phyloP scores from a whole-genome alignment of 1,139 yeast genomes.

The Lodderomyces orthopsilosis region DNA sequence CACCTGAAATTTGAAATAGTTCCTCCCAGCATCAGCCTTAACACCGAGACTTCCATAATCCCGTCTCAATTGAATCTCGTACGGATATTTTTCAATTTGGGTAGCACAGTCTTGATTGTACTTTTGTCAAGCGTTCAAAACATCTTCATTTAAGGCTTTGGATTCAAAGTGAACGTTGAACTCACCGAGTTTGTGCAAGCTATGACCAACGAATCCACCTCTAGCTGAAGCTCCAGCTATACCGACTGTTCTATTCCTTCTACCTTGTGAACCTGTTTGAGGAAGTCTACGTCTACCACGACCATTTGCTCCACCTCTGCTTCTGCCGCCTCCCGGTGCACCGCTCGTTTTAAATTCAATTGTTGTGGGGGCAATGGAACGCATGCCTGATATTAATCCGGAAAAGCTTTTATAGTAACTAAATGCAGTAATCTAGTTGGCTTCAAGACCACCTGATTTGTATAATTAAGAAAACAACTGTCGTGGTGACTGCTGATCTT shows the following conservation, averaged over 20 bases:
- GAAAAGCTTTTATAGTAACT: no score
- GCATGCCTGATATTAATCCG: no score
- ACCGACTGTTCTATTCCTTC: neutral
- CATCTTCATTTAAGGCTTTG: neutral
- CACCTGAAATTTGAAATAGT: constrained; percentile 13
- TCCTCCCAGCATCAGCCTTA: constrained; percentile 10
- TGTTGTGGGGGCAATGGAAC: neutral
- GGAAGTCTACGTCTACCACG: neutral
- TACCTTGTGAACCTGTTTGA: neutral
- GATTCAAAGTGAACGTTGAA: neutral
- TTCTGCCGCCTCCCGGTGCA: neutral
- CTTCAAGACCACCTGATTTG: no score
- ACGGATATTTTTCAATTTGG: constrained; percentile 7
- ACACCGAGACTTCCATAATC: constrained; percentile 12
- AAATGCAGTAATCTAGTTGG: no score
- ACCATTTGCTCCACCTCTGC: neutral
- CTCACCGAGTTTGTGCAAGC: neutral
- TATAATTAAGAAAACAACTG: no score
- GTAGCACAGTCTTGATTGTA: constrained; percentile 7
- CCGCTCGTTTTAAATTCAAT: neutral
- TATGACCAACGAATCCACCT: neutral
- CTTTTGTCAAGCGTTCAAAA: constrained; percentile 2
- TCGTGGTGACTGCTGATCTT: no score
- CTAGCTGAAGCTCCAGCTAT: constrained; percentile 1
- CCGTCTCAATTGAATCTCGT: constrained; percentile 10